phyloP scores from a whole-genome alignment of 768 basidiomycete species.

The Clathrus columnatus region DNA sequence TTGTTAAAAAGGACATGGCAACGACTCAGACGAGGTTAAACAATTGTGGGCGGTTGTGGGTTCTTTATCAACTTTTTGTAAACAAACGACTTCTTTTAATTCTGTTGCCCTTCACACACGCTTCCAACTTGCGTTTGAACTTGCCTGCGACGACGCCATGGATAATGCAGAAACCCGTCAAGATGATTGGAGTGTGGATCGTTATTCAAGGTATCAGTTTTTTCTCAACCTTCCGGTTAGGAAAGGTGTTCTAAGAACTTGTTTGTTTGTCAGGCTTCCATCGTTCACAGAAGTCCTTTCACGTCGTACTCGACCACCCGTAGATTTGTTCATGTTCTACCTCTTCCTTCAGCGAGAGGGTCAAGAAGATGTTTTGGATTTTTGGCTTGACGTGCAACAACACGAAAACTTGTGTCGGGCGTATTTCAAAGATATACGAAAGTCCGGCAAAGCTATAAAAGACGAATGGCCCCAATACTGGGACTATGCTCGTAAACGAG shows the following conservation, averaged over 20 bases:
- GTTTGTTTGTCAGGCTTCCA: constrained; percentile 49
- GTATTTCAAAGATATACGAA: constrained; percentile 97
- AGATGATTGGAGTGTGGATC: constrained; percentile 66
- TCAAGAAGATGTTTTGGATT: constrained; percentile 92
- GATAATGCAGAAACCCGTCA: constrained; percentile 48
- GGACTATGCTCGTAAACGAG: constrained; percentile 85
- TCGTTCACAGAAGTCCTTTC: constrained; percentile 88
- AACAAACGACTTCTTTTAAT: constrained; percentile 7
- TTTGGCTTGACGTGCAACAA: constrained; percentile 98
- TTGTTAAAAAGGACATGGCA: constrained; percentile 55
- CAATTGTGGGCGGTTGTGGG: constrained; percentile 2
- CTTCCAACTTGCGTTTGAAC: background rate
- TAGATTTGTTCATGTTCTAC: constrained; percentile 67
- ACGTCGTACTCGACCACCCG: constrained; percentile 83
- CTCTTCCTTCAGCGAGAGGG: constrained; percentile 94
- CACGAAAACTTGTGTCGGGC: constrained; percentile 98
- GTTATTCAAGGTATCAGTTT: constrained; percentile 39
- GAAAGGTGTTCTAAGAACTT: too few relatives aligned
- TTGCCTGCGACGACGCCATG: constrained; percentile 24
- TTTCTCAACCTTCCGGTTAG: too few relatives aligned
- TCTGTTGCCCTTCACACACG: constrained; percentile 6
- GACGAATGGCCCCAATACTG: constrained; percentile 99
- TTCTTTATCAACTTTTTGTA: background rate
- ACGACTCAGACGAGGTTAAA: constrained; percentile 15
- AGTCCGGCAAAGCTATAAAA: constrained; percentile 85